Evolutionary conservation across 305 asterid genomes (phyloP).

Genomic region (Fraxinus ornus): DNA sequence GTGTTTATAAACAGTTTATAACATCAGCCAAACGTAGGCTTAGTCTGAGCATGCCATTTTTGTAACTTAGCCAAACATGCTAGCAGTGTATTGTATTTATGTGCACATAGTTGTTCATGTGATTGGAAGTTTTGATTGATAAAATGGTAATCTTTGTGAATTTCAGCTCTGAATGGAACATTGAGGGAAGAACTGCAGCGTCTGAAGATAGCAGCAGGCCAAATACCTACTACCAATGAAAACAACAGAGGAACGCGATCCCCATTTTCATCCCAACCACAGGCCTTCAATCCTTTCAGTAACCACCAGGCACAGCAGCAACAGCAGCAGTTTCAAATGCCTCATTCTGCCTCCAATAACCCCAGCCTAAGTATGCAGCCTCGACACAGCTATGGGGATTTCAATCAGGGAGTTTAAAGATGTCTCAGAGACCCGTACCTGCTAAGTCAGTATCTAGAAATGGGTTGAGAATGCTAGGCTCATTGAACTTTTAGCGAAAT

Average conservation of each 20-base stretch:
- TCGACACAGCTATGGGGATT: slow-evolving; percentile 43
- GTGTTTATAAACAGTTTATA: not conserved
- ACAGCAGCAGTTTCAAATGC: slow-evolving; percentile 31
- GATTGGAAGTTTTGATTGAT: not conserved
- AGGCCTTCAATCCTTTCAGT: slow-evolving; percentile 38
- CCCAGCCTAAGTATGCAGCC: slow-evolving; percentile 36
- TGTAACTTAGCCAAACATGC: not conserved
- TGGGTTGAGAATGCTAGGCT: not conserved
- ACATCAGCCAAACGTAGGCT: not conserved
- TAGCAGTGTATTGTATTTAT: not conserved
- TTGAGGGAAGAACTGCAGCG: slow-evolving; percentile 73
- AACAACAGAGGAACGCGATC: slow-evolving; percentile 44
- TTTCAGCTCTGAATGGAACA: slow-evolving; percentile 74
- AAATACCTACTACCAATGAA: slow-evolving; percentile 44
- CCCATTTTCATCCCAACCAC: slow-evolving; percentile 46
- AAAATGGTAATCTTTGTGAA: not conserved
- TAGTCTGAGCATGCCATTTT: not conserved
- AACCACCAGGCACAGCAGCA: slow-evolving; percentile 43
- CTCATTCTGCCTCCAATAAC: slow-evolving; percentile 35
- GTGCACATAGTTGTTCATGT: not conserved
- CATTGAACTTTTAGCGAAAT: not conserved
- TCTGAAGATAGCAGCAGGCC: slow-evolving; percentile 75
- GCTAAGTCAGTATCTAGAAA: not conserved
- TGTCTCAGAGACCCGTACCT: slow-evolving; percentile 7
- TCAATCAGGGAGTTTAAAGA: slow-evolving; percentile 41